phyloP scores from a whole-genome alignment of 345 rosid species.

The Turritis glabra region DNA sequence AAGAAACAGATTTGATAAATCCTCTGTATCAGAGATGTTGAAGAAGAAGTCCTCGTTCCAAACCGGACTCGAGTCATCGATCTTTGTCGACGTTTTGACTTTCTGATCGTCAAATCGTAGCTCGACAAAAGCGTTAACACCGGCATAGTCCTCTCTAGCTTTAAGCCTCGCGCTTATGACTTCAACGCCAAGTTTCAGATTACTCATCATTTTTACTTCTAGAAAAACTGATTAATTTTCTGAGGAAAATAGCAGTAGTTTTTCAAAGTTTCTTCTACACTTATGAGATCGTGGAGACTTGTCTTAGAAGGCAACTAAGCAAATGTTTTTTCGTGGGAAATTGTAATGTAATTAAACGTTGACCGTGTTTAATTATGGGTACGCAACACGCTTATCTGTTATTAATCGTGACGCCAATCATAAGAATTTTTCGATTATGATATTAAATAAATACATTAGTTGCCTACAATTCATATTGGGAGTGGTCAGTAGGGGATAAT shows the following conservation, averaged over 20 bases:
- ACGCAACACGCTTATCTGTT: slow-evolving; percentile 30
- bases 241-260: slow-evolving; percentile 10
- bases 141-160: slow-evolving; percentile 58
- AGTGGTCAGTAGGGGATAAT: not conserved
- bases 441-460: slow-evolving; percentile 24
- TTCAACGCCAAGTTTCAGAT: slow-evolving; percentile 84
- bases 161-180: slow-evolving; percentile 75
- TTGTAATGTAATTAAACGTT: slow-evolving; percentile 26
- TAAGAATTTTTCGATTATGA: not conserved
- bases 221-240: not conserved
- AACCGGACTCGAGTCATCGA: slow-evolving; percentile 67
- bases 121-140: slow-evolving; percentile 69
- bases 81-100: slow-evolving; percentile 64
- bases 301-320: slow-evolving; percentile 29
- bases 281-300: slow-evolving; percentile 39
- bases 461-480: slow-evolving; percentile 9
- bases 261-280: slow-evolving; percentile 30
- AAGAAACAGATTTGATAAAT: slow-evolving; percentile 53
- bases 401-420: slow-evolving; percentile 33
- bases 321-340: slow-evolving; percentile 1
- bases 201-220: slow-evolving; percentile 46
- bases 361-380: slow-evolving; percentile 31
- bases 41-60: slow-evolving; percentile 88
- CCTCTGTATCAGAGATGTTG: slow-evolving; percentile 72
- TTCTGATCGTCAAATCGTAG: slow-evolving; percentile 77